Evolutionary conservation across 2,329 filamentous ascomycete species (phyloP).

Genomic region (Exophiala phaeomuriformis): DNA sequence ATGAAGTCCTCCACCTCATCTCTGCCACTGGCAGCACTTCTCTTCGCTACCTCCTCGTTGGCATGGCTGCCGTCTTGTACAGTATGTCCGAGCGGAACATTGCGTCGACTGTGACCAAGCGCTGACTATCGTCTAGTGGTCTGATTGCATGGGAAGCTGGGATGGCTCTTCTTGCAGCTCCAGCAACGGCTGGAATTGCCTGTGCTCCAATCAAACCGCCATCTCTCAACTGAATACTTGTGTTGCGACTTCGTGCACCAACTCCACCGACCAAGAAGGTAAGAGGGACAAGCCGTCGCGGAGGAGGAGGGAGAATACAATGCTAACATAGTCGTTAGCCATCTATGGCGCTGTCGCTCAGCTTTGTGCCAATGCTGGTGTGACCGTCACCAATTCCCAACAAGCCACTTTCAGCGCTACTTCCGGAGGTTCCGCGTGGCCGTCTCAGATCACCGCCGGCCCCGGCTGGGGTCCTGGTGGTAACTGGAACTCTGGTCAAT

Average conservation of each 20-base stretch:
- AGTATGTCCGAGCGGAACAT: constrained; percentile 8
- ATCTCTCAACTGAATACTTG: constrained; percentile 28
- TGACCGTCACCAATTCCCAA: constrained; percentile 24
- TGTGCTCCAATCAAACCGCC: constrained; percentile 26
- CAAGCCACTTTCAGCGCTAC: constrained; percentile 28
- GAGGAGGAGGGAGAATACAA: background rate
- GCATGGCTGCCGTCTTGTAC: constrained; percentile 24
- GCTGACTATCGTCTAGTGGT: constrained; percentile 16
- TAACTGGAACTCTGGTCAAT: constrained; percentile 21
- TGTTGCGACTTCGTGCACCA: constrained; percentile 27
- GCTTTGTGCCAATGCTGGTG: constrained; percentile 26
- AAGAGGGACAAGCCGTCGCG: background rate
- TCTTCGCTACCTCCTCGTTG: constrained; percentile 21
- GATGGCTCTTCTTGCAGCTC: constrained; percentile 23
- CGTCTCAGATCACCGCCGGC: constrained; percentile 22
- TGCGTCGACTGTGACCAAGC: background rate
- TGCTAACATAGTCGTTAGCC: constrained; percentile 15
- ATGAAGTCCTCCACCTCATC: constrained; percentile 23
- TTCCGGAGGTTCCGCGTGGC: constrained; percentile 24
- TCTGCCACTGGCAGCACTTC: constrained; percentile 20
- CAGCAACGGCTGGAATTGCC: constrained; percentile 24
- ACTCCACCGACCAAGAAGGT: constrained; percentile 27
- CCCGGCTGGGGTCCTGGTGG: constrained; percentile 22
- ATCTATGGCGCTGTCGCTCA: constrained; percentile 28
- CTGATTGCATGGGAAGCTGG: constrained; percentile 26